Percentiles rank a stretch among this genome's conserved stretches.
Evolutionary conservation across 805 yeast species (phyloP).

Genomic region (Wickerhamomyces silvicola): DNA sequence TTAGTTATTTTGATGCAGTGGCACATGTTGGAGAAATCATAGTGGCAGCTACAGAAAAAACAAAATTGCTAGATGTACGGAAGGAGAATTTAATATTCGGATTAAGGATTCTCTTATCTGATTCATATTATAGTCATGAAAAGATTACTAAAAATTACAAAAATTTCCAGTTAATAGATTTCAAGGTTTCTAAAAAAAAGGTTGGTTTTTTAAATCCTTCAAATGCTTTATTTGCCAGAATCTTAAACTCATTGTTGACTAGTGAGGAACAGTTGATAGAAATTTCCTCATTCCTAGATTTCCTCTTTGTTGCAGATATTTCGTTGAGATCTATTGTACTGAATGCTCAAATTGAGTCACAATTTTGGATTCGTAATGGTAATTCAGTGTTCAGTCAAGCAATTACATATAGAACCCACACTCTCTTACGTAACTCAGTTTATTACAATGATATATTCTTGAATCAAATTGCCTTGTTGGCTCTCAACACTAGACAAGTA

Average conservation of each 20-base stretch:
- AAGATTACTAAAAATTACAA: constrained; percentile 19
- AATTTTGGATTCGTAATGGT: constrained; percentile 76
- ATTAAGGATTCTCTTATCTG: not conserved
- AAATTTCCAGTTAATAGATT: constrained; percentile 24
- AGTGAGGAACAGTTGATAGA: constrained; percentile 1
- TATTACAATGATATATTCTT: constrained; percentile 71
- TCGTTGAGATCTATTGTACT: constrained; percentile 56
- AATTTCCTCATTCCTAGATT: constrained; percentile 26
- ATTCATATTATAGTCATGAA: not conserved
- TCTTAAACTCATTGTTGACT: constrained; percentile 1
- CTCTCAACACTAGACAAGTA: constrained; percentile 46
- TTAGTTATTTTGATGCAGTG: constrained; percentile 43
- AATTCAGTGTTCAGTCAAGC: constrained; percentile 45
- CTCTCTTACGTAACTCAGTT: constrained; percentile 41
- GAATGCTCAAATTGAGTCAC: constrained; percentile 52
- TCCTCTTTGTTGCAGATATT: constrained; percentile 45
- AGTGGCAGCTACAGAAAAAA: constrained; percentile 24
- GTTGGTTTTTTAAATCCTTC: constrained; percentile 57
- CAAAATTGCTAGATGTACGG: constrained; percentile 3
- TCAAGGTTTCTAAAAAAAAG: constrained; percentile 41
- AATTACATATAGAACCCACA: constrained; percentile 37
- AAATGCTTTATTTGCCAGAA: constrained; percentile 43
- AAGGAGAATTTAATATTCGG: too few relatives aligned
- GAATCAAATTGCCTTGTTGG: constrained; percentile 54
- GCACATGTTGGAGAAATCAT: constrained; percentile 37